Percentiles rank a stretch among this genome's conserved stretches.
phyloP scores from a whole-genome alignment of 176 grass and related monocot species.

The Zizania latifolia region DNA sequence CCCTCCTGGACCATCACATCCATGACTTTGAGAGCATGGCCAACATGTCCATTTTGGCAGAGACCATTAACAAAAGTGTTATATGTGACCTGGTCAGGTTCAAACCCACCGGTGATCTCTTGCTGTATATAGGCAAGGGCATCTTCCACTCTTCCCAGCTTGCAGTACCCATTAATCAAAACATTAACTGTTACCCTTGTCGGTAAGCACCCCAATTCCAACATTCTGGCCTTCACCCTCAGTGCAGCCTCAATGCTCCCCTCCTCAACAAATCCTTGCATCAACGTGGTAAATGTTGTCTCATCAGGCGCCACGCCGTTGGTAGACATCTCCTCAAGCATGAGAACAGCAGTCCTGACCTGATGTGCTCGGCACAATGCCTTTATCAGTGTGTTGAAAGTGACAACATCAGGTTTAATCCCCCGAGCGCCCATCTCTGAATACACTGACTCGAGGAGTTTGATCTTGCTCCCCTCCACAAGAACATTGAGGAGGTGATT shows the following conservation, averaged over 20 bases:
- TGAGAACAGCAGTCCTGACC: constrained; percentile 42
- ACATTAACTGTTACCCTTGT: constrained; percentile 61
- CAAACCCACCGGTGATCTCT: constrained; percentile 50
- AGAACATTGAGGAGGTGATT: constrained; percentile 65
- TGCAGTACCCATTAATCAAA: constrained; percentile 72
- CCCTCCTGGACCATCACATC: constrained; percentile 72
- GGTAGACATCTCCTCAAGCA: constrained; percentile 80
- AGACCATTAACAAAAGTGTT: constrained; percentile 63
- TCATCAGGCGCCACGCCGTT: constrained; percentile 39
- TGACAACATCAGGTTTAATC: constrained; percentile 42
- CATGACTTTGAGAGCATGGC: constrained; percentile 60
- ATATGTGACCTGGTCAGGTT: constrained; percentile 60
- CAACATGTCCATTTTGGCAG: constrained; percentile 60
- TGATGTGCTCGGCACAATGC: constrained; percentile 64
- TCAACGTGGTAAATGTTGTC: constrained; percentile 58
- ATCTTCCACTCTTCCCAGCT: constrained; percentile 54
- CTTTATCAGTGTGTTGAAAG: constrained; percentile 68
- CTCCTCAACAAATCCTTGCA: constrained; percentile 82
- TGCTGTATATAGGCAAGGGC: constrained; percentile 57
- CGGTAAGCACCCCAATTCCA: constrained; percentile 42
- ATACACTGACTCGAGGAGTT: constrained; percentile 63
- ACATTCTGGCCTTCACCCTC: constrained; percentile 57
- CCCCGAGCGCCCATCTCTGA: constrained; percentile 45
- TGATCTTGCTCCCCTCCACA: constrained; percentile 58
- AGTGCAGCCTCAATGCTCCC: constrained; percentile 66